These are phyloP conservation scores for Usnea hakonensis DNA, from an alignment of 495 filamentous ascomycete genomes.

Conservation along the genomic window DNA sequence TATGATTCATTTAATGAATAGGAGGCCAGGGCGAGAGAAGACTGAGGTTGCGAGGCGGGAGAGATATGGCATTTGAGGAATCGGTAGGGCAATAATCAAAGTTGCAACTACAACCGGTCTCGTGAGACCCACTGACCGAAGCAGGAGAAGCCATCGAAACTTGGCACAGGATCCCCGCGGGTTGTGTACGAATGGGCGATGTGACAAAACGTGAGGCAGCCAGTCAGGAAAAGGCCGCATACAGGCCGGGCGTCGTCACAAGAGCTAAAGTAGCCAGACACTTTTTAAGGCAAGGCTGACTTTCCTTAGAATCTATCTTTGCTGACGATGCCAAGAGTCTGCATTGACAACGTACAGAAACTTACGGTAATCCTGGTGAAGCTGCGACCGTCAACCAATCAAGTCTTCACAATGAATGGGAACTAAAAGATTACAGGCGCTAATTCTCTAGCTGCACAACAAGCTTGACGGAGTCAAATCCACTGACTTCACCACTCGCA, in stretches of 20 bases:
- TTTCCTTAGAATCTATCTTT: neutral
- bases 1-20: neutral
- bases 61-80: neutral
- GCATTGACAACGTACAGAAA: constrained; percentile 4
- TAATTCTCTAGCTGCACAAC: neutral
- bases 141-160: constrained; percentile 3
- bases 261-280: constrained; percentile 7
- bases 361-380: neutral
- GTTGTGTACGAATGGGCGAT: neutral
- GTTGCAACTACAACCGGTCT: constrained; percentile 7
- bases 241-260: constrained; percentile 14
- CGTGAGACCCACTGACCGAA: neutral
- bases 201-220: constrained; percentile 11
- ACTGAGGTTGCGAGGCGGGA: constrained; percentile 5
- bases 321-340: neutral
- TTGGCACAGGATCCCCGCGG: constrained; percentile 6
- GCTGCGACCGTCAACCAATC: neutral
- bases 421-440: neutral
- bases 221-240: constrained; percentile 10
- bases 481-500: neutral
- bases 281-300: constrained; percentile 3
- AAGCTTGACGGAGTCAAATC: neutral
- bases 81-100: neutral
- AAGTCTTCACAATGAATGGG: neutral
- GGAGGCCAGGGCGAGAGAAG: neutral